phyloP scores from a whole-genome alignment of 495 filamentous ascomycete species.

The Lophiostoma macrostomum region DNA sequence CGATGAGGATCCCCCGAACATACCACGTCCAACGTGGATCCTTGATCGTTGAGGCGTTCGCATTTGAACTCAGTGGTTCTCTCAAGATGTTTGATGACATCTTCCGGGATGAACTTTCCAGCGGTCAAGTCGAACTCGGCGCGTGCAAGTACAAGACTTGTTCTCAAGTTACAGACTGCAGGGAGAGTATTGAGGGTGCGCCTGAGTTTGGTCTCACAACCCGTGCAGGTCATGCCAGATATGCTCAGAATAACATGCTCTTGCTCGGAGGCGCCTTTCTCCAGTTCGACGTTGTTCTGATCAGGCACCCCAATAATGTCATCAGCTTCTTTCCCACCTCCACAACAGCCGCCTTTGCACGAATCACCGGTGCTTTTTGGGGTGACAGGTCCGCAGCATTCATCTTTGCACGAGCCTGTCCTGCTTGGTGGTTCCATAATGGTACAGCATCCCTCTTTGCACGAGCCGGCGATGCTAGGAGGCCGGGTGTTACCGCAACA shows the following conservation, averaged over 20 bases:
- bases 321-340: background rate
- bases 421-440: too few relatives aligned
- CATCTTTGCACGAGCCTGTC: too few relatives aligned
- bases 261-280: constrained; percentile 1
- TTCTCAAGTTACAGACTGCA: constrained; percentile 53
- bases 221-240: constrained; percentile 64
- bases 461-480: too few relatives aligned
- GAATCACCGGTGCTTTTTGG: too few relatives aligned
- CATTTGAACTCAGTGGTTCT: constrained; percentile 60
- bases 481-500: too few relatives aligned
- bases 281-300: background rate
- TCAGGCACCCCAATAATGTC: background rate
- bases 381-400: too few relatives aligned
- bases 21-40: constrained; percentile 38
- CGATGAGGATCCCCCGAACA: constrained; percentile 12
- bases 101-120: constrained; percentile 35
- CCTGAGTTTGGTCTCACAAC: constrained; percentile 61
- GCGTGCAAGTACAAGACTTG: constrained; percentile 57
- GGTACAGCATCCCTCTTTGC: too few relatives aligned
- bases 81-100: constrained; percentile 52
- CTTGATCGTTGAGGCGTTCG: constrained; percentile 46
- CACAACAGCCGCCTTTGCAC: constrained; percentile 1
- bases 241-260: constrained; percentile 52
- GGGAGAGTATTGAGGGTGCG: constrained; percentile 44
- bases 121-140: constrained; percentile 59